A percentile compares a stretch with the other conserved stretches of the same genome.
Evolutionary conservation across 495 filamentous ascomycete species (phyloP).

Genomic region (Echria macrotheca): DNA sequence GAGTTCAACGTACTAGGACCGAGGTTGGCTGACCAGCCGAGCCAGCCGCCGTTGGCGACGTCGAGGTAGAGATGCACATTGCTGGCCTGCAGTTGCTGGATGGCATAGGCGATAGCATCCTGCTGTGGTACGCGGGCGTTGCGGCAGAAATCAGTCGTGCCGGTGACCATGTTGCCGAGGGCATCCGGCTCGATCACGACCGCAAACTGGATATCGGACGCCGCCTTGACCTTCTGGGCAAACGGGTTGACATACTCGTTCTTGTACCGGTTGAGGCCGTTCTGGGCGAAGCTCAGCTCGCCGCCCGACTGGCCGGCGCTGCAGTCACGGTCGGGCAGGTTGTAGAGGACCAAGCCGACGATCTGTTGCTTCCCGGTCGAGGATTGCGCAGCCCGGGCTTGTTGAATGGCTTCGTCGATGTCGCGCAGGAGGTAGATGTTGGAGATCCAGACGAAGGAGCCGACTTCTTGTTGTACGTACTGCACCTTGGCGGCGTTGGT

Average conservation of each 20-base stretch:
- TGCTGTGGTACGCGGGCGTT: conserved; percentile 42
- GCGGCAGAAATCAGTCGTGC: conserved; percentile 50
- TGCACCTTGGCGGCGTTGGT: conserved; percentile 33
- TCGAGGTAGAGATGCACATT: conserved; percentile 63
- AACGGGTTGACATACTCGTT: conserved; percentile 50
- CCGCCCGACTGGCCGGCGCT: conserved; percentile 57
- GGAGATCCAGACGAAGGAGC: conserved; percentile 52
- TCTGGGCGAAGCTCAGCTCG: conserved; percentile 47
- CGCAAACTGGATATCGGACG: conserved; percentile 29
- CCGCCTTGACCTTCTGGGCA: conserved; percentile 23
- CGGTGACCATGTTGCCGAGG: conserved; percentile 58
- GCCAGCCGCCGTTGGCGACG: conserved; percentile 61
- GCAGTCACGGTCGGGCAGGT: conserved; percentile 61
- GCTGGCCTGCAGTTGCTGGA: conserved; percentile 46
- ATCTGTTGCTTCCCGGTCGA: conserved; percentile 38
- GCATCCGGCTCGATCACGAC: conserved; percentile 54
- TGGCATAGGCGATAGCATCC: conserved; percentile 53
- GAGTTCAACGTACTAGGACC: background rate
- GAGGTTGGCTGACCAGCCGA: conserved; percentile 68
- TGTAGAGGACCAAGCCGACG: conserved; percentile 55
- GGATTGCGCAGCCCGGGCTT: conserved; percentile 41
- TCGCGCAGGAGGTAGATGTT: conserved; percentile 24
- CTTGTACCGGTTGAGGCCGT: conserved; percentile 52
- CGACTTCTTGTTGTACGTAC: conserved; percentile 40
- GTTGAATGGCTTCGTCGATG: conserved; percentile 45